Conservation (phyloP, 805 yeast species). For the Saturnispora gosingensis region DNA sequence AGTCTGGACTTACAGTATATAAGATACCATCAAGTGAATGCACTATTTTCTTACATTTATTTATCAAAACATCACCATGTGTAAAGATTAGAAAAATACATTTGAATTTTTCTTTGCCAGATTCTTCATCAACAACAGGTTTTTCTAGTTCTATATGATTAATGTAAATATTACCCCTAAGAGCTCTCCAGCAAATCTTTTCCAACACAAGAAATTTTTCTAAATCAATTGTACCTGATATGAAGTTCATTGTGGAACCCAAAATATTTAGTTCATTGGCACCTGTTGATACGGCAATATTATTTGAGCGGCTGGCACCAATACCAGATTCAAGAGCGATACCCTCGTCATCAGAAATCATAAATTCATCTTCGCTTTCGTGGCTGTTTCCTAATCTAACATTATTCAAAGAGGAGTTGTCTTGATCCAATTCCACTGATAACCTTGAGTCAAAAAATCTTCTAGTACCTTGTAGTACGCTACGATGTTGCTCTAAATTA, state of each 20-base stretch:
- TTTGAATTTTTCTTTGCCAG: conserved; percentile 50
- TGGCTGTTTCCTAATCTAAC: conserved; percentile 17
- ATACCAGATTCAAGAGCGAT: conserved; percentile 17
- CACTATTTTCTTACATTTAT: conserved; percentile 66
- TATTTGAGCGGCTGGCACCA: background rate
- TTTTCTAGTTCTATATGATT: conserved; percentile 67
- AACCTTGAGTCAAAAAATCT: conserved; percentile 27
- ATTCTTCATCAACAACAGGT: conserved; percentile 49
- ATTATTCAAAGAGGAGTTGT: conserved; percentile 20
- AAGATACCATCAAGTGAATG: conserved; percentile 83
- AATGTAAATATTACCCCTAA: conserved; percentile 85
- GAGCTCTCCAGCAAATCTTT: conserved; percentile 81
- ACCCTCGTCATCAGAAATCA: conserved; percentile 14
- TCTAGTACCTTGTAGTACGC: conserved; percentile 35
- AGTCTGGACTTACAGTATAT: conserved; percentile 44
- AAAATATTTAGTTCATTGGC: conserved; percentile 28
- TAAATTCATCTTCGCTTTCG: conserved; percentile 9
- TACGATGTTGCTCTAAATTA: conserved; percentile 60
- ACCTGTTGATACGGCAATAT: conserved; percentile 18
- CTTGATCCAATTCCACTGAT: conserved; percentile 24
- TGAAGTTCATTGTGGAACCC: conserved; percentile 36
- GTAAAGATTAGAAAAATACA: conserved; percentile 84
- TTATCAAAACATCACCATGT: conserved; percentile 69
- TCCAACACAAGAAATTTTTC: conserved; percentile 63
- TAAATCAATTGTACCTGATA: conserved; percentile 75